These are phyloP conservation scores for Beauveria sp. DNA, from an alignment of 2,329 filamentous ascomycete genomes.

Conservation along the genomic window DNA sequence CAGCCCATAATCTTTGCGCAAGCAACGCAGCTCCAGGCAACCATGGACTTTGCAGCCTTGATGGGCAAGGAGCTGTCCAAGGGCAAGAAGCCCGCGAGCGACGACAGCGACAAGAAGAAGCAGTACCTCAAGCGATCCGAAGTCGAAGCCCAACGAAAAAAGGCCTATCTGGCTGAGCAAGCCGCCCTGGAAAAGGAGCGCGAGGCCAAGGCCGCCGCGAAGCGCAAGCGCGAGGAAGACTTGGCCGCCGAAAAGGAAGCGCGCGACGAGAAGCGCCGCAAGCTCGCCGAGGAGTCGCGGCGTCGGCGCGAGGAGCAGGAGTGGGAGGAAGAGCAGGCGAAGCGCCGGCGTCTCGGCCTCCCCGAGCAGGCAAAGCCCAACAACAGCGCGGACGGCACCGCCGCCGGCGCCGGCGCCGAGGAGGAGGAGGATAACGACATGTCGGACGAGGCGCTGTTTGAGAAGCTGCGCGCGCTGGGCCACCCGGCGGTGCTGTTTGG, in stretches of 20 bases:
- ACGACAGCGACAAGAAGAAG: conserved; percentile 31
- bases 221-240: conserved; percentile 86
- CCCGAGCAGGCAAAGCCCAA: conserved; percentile 52
- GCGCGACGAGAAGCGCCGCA: conserved; percentile 74
- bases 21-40: not conserved
- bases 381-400: conserved; percentile 29
- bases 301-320: conserved; percentile 63
- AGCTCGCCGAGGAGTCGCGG: conserved; percentile 73
- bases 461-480: conserved; percentile 60
- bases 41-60: conserved; percentile 90
- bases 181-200: conserved; percentile 64
- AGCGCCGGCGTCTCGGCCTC: conserved; percentile 70
- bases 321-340: conserved; percentile 60
- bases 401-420: conserved; percentile 30
- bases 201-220: conserved; percentile 60
- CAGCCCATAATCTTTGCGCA: not conserved
- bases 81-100: conserved; percentile 47
- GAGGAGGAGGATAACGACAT: conserved; percentile 50
- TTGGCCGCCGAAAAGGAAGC: conserved; percentile 59
- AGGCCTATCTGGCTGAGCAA: conserved; percentile 76
- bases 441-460: conserved; percentile 59
- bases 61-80: conserved; percentile 93
- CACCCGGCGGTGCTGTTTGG: conserved; percentile 75
- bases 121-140: conserved; percentile 86
- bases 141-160: conserved; percentile 71